Base-by-base conservation (phyloP, 495 filamentous ascomycete genomes). In the Cercophora newfieldiana region DNA sequence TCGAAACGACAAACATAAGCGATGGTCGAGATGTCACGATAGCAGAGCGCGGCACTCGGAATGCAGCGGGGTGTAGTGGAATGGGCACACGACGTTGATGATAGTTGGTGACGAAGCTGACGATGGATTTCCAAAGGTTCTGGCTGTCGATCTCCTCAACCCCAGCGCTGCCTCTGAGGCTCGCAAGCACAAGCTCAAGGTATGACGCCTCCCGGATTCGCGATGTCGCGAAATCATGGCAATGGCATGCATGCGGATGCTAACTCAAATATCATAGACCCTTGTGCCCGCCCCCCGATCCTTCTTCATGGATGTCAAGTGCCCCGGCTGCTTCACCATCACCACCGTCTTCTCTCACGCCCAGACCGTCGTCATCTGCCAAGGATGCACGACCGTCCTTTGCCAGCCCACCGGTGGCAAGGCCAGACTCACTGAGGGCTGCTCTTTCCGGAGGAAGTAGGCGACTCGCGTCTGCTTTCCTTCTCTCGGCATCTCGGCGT, bases 241-340 rank as follows among this genome's bases (percentile, higher is more conserved):
- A 16, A 44, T 4, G 37, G 4, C 18, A 14, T 44, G 4, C 18
- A 14, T 44, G 37, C 12, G 37, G 37, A 44, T 44, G 37, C 37
- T 44, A 44, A 44, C 37, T 6, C 7, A 44, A 16, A 14, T 4
- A 44, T 44, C 37, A 65, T 71, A 97, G 95, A 91, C 86, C 63
- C 89, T 99, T 75, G 95, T 99, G 76, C 95, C 95, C 73, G 89
- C 88, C 65, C 95, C 95, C 68, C 92, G 95, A 74, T 97, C 93
- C 72, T 99, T 98, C 89, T 99, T 99, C 89, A 99, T 99, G 95
- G 95, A 99, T 75, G 95, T 99, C 84, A 99, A 97, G 88, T 99
- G 95, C 89, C 95, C 94, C 77, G 95, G 95, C 76, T 99, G 95
- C 90, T 99, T 99, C 90, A 97, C 92, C 75, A 99, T 99, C 88